Conservation (phyloP, 306 rosid genomes). For the Inga laurina region DNA sequence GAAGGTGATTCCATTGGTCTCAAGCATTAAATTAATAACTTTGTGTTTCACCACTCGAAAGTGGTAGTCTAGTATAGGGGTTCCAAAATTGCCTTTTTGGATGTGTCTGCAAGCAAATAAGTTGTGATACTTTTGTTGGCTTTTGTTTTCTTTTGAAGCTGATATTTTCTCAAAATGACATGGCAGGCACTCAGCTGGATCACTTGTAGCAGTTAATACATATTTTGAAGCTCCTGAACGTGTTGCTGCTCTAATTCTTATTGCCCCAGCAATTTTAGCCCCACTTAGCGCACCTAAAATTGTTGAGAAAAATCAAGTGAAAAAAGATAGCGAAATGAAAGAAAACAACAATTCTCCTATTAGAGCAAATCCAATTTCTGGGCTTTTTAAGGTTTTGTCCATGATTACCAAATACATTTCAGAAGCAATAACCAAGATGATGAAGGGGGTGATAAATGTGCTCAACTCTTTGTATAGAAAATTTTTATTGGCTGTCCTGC, state of each 20-base stretch:
- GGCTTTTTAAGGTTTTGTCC: conserved; percentile 49
- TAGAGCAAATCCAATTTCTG: conserved; percentile 47
- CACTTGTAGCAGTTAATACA: conserved; percentile 73
- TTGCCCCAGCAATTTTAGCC: conserved; percentile 88
- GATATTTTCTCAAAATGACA: conserved; percentile 30
- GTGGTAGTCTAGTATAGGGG: neutral
- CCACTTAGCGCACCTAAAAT: conserved; percentile 44
- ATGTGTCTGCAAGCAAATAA: conserved; percentile 16
- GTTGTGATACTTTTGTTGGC: neutral
- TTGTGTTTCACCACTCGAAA: neutral
- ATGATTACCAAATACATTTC: conserved; percentile 45
- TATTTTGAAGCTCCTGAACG: conserved; percentile 91
- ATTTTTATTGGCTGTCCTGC: conserved; percentile 61
- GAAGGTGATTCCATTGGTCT: conserved; percentile 16
- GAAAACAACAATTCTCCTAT: conserved; percentile 39
- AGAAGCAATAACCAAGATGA: conserved; percentile 45
- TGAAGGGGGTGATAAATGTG: conserved; percentile 54
- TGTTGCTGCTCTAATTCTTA: conserved; percentile 83
- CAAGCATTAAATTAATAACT: neutral
- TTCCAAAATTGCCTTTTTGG: conserved; percentile 1
- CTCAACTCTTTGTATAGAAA: conserved; percentile 60
- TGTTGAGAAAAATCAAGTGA: conserved; percentile 40
- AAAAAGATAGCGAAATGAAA: conserved; percentile 43
- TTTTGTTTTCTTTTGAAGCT: conserved; percentile 21
- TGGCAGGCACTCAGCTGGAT: conserved; percentile 95